These are phyloP conservation scores for Pinus tabuliformis DNA, from an alignment of 75 land plant species.

Conservation along the genomic window DNA sequence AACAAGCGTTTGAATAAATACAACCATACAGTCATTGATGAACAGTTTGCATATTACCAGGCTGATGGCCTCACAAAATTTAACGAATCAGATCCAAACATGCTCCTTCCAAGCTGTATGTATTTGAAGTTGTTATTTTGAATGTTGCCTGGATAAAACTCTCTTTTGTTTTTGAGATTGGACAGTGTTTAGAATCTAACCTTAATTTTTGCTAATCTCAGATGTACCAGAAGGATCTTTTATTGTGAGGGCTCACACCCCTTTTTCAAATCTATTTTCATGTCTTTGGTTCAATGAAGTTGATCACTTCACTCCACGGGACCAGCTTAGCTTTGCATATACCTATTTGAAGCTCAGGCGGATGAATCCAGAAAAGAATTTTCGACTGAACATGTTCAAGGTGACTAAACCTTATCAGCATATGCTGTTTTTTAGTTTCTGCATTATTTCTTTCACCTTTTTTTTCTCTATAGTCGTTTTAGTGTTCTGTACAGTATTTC, in stretches of 20 bases:
- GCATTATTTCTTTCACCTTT: too few relatives aligned
- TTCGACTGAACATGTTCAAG: conserved; percentile 91
- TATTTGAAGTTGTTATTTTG: conserved; percentile 9
- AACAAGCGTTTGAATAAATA: conserved; percentile 91
- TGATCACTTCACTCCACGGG: conserved; percentile 90
- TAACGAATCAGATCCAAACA: conserved; percentile 72
- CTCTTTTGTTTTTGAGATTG: not conserved
- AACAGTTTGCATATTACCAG: conserved; percentile 86
- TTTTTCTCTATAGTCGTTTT: too few relatives aligned
- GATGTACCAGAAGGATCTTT: conserved; percentile 99
- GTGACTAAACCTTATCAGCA: conserved; percentile 15
- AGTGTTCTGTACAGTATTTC: too few relatives aligned
- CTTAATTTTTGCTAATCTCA: conserved; percentile 16
- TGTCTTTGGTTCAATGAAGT: conserved; percentile 99
- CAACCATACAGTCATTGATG: conserved; percentile 84
- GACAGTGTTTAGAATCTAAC: not conserved
- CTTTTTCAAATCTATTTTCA: conserved; percentile 98
- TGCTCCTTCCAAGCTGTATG: conserved; percentile 79
- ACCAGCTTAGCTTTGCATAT: conserved; percentile 97
- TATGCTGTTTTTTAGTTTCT: not conserved
- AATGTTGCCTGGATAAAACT: not conserved
- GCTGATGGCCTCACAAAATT: conserved; percentile 84
- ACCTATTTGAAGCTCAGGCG: conserved; percentile 83
- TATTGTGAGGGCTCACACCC: conserved; percentile 91
- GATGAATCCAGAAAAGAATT: conserved; percentile 64